These are phyloP conservation scores for Fagus sylvatica DNA, from an alignment of 306 rosid species.

Conservation along the genomic window DNA sequence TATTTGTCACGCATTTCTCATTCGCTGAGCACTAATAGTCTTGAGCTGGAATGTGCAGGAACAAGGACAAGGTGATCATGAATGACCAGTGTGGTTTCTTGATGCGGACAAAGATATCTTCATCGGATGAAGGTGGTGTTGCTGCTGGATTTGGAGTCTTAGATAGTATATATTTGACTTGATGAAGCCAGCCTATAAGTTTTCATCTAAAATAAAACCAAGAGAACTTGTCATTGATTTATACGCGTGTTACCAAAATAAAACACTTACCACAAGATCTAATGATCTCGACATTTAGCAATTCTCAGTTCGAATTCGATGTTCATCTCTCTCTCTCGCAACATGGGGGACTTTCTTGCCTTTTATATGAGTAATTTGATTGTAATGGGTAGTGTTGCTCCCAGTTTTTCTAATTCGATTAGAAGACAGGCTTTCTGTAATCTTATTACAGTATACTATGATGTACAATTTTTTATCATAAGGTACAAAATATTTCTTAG, in stretches of 20 bases:
- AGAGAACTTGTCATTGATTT: slow-evolving; percentile 1
- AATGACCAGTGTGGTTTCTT: slow-evolving; percentile 79
- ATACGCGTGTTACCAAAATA: not conserved
- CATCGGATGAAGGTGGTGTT: slow-evolving; percentile 96
- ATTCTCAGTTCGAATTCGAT: not conserved
- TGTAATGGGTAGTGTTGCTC: not conserved
- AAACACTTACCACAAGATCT: not conserved
- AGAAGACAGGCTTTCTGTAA: not conserved
- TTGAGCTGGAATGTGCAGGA: slow-evolving; percentile 58
- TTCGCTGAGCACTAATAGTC: slow-evolving; percentile 11
- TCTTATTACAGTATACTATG: not conserved
- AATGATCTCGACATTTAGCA: not conserved
- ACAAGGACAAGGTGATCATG: slow-evolving; percentile 62
- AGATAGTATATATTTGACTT: slow-evolving; percentile 70
- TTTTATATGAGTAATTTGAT: not conserved
- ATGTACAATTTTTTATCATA: no score
- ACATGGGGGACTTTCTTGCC: not conserved
- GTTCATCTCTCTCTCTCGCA: not conserved
- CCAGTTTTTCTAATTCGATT: not conserved
- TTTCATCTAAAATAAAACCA: not conserved
- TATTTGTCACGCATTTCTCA: not conserved
- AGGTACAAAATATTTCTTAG: no score
- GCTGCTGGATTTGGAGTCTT: slow-evolving; percentile 93
- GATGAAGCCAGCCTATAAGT: slow-evolving; percentile 8
- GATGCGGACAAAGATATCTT: slow-evolving; percentile 86